These are phyloP conservation scores for Akanthomyces dipterigenus DNA, from an alignment of 2,329 filamentous ascomycete genomes.

Conservation along the genomic window DNA sequence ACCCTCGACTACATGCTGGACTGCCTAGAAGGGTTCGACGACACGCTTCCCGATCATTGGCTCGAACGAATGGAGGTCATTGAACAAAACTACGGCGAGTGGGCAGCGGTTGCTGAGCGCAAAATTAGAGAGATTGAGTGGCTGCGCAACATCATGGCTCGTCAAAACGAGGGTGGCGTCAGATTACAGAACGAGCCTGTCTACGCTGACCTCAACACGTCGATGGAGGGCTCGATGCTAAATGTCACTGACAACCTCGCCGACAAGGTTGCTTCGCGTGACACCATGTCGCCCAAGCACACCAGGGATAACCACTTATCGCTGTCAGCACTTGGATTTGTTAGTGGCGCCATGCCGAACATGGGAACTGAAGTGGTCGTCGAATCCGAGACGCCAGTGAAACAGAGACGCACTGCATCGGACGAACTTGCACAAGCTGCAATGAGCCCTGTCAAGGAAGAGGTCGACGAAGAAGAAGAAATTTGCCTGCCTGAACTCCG, in stretches of 20 bases:
- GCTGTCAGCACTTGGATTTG: background rate
- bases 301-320: background rate
- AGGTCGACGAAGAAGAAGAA: conserved; percentile 24
- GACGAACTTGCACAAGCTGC: conserved; percentile 10
- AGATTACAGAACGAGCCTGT: background rate
- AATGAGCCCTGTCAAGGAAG: conserved; percentile 16
- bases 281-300: conserved; percentile 11
- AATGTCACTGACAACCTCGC: conserved; percentile 5
- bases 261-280: conserved; percentile 2
- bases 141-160: conserved; percentile 19
- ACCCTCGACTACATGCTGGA: conserved; percentile 83
- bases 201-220: background rate
- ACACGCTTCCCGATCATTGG: conserved; percentile 82
- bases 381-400: conserved; percentile 2
- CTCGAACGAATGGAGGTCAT: conserved; percentile 77
- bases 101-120: conserved; percentile 72
- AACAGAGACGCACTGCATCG: background rate
- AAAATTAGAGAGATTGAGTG: conserved; percentile 64
- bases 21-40: conserved; percentile 71
- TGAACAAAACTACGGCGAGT: conserved; percentile 71
- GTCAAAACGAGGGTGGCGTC: background rate
- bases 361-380: background rate
- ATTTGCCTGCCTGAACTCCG: conserved; percentile 30
- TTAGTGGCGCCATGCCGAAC: background rate
- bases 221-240: background rate